Base-by-base conservation (phyloP, 257 asterid genomes). In the Solanum appendiculatum region DNA sequence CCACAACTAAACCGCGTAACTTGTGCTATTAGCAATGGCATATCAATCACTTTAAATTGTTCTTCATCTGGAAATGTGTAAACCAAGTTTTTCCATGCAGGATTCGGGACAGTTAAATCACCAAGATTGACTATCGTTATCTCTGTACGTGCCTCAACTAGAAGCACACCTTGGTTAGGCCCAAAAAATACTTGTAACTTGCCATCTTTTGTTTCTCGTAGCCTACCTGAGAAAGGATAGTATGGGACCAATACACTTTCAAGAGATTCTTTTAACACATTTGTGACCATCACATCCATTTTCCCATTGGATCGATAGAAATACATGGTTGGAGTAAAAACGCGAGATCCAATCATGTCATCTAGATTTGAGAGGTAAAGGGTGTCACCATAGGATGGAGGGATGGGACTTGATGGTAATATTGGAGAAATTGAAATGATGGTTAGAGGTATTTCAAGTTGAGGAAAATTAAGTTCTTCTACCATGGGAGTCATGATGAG, bases 341-440 rank as follows among this genome's bases (percentile, higher is more conserved):
- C 95, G 2, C 98, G 98, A 18, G 92, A 92, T 11, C 99, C 98
- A 63, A 96, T 87, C 96, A 93, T 93, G 90, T 96, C 98, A 86
- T 96, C 99, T 12, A 96, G 98, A 88, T 96, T 96, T 12, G 99
- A 95, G 91, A 96, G 98, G 91, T 95, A 96, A 31, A 95, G 98
- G 82, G 72, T 88, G 16, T 91, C 91, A 20, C 89, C 93, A 37
- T 89, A 54, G 39, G 89, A 48, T 21, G 85, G 86, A 4, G 96
- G 89, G 29, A 87, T 87, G 63, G 88, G 51, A 34, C 78, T 34
- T 44, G 90, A 84, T 10, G 98, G 91, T 40, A 86, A 88, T 85
- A 94, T 89, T 1, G 92, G 92, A 46, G 89, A 84, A 16, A 93
- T 85, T 39, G 78, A 60, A 64, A 95, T 93, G 23, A 96, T 54